phyloP scores from a whole-genome alignment of 805 yeast genomes.

The Starmerella asiatica region DNA sequence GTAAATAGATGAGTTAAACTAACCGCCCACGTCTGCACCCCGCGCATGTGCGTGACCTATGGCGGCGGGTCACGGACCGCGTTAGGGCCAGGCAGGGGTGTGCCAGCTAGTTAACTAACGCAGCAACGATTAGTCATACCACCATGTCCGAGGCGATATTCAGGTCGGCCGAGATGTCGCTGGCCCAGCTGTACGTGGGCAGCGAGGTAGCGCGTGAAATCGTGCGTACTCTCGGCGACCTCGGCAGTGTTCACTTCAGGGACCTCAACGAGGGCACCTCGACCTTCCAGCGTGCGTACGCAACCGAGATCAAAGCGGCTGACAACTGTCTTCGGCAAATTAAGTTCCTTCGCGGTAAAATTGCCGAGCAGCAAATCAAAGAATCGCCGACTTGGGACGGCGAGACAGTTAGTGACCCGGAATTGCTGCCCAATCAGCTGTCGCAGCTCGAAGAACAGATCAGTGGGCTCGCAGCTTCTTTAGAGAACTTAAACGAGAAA shows the following conservation, averaged over 20 bases:
- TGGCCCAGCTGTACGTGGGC: slow-evolving; percentile 82
- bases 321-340: slow-evolving; percentile 86
- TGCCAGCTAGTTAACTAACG: too few species aligned
- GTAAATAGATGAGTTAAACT: too few species aligned
- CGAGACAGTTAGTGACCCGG: slow-evolving; percentile 41
- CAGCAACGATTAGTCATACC: not conserved
- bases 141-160: slow-evolving; percentile 26
- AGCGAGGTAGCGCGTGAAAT: slow-evolving; percentile 80
- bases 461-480: slow-evolving; percentile 53
- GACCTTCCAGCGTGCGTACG: slow-evolving; percentile 82
- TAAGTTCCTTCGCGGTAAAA: slow-evolving; percentile 30
- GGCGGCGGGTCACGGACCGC: too few species aligned
- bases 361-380: slow-evolving; percentile 24
- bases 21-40: too few species aligned
- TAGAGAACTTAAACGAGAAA: slow-evolving; percentile 47
- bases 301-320: slow-evolving; percentile 66
- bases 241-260: slow-evolving; percentile 75
- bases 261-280: slow-evolving; percentile 72
- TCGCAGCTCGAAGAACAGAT: slow-evolving; percentile 62
- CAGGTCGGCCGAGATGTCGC: slow-evolving; percentile 90
- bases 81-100: too few species aligned
- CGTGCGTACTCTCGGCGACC: slow-evolving; percentile 72
- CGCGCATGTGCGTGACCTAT: too few species aligned
- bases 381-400: slow-evolving; percentile 30
- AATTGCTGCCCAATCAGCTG: slow-evolving; percentile 52